These are phyloP conservation scores for Psilocybe mexicana DNA, from an alignment of 1,284 basidiomycete genomes.

Conservation along the genomic window DNA sequence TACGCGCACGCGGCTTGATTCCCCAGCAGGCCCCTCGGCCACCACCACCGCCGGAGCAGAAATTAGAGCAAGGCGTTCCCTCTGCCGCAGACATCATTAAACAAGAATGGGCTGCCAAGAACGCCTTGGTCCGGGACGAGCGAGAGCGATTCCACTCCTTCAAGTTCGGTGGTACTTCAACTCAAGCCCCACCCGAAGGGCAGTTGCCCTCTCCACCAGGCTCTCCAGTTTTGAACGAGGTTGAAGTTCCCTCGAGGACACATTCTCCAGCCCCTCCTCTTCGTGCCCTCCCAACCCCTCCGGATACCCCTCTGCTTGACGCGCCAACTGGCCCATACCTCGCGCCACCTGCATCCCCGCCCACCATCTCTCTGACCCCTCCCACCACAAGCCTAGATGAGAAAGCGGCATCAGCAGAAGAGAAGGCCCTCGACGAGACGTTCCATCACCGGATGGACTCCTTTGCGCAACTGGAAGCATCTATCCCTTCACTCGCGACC, in stretches of 20 bases:
- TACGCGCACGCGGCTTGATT: neutral
- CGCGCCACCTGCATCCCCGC: constrained; percentile 9
- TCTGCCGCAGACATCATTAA: neutral
- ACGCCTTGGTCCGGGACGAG: neutral
- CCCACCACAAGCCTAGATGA: constrained; percentile 1
- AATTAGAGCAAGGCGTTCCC: neutral
- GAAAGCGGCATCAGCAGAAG: neutral
- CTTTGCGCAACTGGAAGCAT: constrained; percentile 8
- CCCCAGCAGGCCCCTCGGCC: neutral
- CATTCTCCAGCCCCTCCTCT: neutral
- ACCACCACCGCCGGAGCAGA: neutral
- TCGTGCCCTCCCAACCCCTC: neutral
- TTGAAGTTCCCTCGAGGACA: neutral
- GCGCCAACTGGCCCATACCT: neutral
- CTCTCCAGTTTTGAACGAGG: neutral
- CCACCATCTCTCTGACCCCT: constrained; percentile 21
- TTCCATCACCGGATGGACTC: constrained; percentile 11
- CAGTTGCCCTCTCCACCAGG: neutral
- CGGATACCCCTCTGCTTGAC: constrained; percentile 12
- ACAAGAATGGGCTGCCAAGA: neutral
- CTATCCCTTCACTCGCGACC: neutral
- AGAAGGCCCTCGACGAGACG: constrained; percentile 2
- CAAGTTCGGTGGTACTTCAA: neutral
- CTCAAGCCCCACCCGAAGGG: neutral
- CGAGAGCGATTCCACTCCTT: neutral